Evolutionary conservation across 2,329 filamentous ascomycete genomes (phyloP), one percentile per base, ranked within the genome.

Genomic region (Rhynchosporium secalis): DNA sequence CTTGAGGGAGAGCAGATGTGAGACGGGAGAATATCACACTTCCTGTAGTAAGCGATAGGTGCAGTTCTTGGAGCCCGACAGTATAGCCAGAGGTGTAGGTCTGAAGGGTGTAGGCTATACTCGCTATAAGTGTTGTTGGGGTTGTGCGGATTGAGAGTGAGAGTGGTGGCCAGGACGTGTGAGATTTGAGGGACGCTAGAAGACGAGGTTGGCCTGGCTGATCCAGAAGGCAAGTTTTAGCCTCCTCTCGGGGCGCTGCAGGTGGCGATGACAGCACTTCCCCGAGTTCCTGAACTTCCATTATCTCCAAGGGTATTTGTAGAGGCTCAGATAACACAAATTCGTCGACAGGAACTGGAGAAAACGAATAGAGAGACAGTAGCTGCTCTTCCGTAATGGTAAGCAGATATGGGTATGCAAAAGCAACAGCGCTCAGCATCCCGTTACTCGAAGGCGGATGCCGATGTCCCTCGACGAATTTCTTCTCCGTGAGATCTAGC

Each of bases 1-100:
- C 77, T 58, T 78, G 76, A 26, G 80, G 77, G 20, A 80, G 75
- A n/a, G 81, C 80, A 2, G 79, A 80, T 15, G 81, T 76, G 3
- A 83, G 69, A 6, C 81, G 78, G 2, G 81, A 83, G 41, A 77
- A 75, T 1, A 80, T 69, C 0, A 84, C 73, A 8, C 49, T 58
- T 12, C 65, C 66, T 5, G 70, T 70, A 3, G 52, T 58, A 15
- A 65, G 65, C 2, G 70, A 70, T 31, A 96, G 81, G 62, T 89
- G 86, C 48, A 97, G 79, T 74, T 97, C 94, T 74, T 98, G 94
- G n/a, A 98, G 85, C 2, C 92, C 93, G 15, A 96, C 83, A 7
- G 90, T 92, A 91, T 93, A 97, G 33, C 92, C 92, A 48, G 86
- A 86, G 3, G 88, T 80, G 69, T 87, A 85, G 2, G 90, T 89